Evolutionary conservation across 495 filamentous ascomycete species (phyloP).

Genomic region (Hypoxylon perforatum): DNA sequence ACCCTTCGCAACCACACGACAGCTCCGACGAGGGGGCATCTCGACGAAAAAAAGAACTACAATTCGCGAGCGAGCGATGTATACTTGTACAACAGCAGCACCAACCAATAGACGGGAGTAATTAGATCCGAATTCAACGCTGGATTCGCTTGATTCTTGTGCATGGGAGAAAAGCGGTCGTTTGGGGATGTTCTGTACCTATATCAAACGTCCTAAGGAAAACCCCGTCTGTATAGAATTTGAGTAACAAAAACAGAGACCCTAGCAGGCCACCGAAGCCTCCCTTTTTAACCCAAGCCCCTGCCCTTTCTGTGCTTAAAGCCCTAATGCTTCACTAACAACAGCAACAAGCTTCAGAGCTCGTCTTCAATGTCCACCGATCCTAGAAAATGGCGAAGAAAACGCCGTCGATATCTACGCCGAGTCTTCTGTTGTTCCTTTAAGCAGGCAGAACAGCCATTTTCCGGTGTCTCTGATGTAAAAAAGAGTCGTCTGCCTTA

Average conservation of each 20-base stretch:
- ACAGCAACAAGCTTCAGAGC: conserved; percentile 12
- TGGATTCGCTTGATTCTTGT: conserved; percentile 4
- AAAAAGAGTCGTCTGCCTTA: conserved; percentile 27
- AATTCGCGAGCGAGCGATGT: conserved; percentile 27
- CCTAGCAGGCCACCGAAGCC: conserved; percentile 23
- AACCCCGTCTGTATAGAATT: conserved; percentile 14
- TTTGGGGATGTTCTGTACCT: conserved; percentile 28
- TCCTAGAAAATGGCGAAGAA: conserved; percentile 26
- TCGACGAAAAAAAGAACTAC: conserved; percentile 25
- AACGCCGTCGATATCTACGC: conserved; percentile 17
- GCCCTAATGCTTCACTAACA: conserved; percentile 1
- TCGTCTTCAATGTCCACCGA: conserved; percentile 33
- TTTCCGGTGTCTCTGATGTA: conserved; percentile 19
- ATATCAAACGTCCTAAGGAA: conserved; percentile 24
- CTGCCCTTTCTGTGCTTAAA: neutral
- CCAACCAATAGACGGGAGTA: conserved; percentile 38
- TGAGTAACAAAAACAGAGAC: conserved; percentile 19
- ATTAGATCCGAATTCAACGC: conserved; percentile 25
- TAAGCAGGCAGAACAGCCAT: conserved; percentile 28
- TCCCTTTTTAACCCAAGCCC: conserved; percentile 9
- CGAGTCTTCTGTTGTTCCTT: conserved; percentile 26
- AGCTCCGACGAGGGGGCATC: conserved; percentile 16
- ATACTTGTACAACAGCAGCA: conserved; percentile 38
- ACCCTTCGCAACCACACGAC: neutral
- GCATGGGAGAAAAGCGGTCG: conserved; percentile 4